phyloP scores from a whole-genome alignment of 2,329 filamentous ascomycete genomes.

The Talaromyces sp. region DNA sequence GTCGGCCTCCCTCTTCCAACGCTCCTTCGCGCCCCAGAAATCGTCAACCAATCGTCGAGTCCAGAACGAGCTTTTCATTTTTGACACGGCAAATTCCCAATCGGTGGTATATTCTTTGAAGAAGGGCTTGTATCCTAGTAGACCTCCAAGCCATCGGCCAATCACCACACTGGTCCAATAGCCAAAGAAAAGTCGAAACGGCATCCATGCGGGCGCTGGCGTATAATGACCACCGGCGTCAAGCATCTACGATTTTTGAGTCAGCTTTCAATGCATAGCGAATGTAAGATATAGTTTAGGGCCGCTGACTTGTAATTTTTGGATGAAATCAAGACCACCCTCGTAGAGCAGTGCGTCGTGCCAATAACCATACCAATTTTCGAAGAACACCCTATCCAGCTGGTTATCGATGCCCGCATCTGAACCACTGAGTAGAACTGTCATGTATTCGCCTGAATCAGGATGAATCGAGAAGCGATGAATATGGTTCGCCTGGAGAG shows the following conservation, averaged over 20 bases:
- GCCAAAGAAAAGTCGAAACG: background rate
- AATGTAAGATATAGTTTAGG: no score
- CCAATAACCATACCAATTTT: slow-evolving; percentile 23
- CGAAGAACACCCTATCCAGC: slow-evolving; percentile 19
- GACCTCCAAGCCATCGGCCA: slow-evolving; percentile 6
- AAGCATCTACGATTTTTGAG: background rate
- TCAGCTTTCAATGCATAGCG: no score
- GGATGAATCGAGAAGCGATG: slow-evolving; percentile 17
- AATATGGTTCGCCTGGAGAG: background rate
- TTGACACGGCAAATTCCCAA: slow-evolving; percentile 13
- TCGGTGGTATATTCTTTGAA: slow-evolving; percentile 15
- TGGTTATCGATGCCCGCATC: slow-evolving; percentile 17
- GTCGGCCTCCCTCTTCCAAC: background rate
- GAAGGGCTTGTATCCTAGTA: slow-evolving; percentile 13
- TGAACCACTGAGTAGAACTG: slow-evolving; percentile 15
- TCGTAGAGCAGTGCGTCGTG: slow-evolving; percentile 16
- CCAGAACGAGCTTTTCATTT: slow-evolving; percentile 12
- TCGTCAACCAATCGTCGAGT: background rate
- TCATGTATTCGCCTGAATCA: slow-evolving; percentile 16
- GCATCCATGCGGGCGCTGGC: background rate
- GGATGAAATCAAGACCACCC: slow-evolving; percentile 16
- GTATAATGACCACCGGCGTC: slow-evolving; percentile 2
- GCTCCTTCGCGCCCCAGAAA: background rate
- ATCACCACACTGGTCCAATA: slow-evolving; percentile 3
- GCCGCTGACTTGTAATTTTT: background rate